Evolutionary conservation across 2,329 filamentous ascomycete genomes (phyloP).

Genomic region (Paecilomyces dactylethromorphus): DNA sequence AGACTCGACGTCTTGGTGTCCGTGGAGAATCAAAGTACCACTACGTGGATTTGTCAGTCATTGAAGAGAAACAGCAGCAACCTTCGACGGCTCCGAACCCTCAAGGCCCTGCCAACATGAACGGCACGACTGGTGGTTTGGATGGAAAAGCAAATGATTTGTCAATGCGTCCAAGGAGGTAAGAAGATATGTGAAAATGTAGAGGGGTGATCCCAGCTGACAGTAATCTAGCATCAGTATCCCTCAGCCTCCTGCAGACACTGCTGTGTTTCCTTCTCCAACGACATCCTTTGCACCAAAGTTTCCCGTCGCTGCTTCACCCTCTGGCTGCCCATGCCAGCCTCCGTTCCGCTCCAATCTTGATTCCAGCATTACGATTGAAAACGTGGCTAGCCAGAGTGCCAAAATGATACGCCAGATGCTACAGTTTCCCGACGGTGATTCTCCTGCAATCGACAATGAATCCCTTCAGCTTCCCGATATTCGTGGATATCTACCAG

Average conservation of each 20-base stretch:
- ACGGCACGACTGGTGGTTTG: slow-evolving; percentile 9
- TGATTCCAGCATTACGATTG: slow-evolving; percentile 26
- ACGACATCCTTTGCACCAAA: slow-evolving; percentile 30
- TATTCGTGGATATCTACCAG: slow-evolving; percentile 73
- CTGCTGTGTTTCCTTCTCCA: slow-evolving; percentile 33
- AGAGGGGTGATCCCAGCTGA: not conserved
- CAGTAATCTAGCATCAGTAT: slow-evolving; percentile 19
- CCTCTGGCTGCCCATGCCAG: slow-evolving; percentile 23
- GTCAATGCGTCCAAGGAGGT: slow-evolving; percentile 24
- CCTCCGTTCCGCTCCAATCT: slow-evolving; percentile 16
- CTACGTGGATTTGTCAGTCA: slow-evolving; percentile 55
- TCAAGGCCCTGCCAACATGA: slow-evolving; percentile 16
- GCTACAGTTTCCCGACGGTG: slow-evolving; percentile 30
- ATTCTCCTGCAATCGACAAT: slow-evolving; percentile 47
- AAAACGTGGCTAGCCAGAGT: slow-evolving; percentile 30
- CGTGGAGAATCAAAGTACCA: slow-evolving; percentile 98
- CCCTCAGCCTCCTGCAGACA: slow-evolving; percentile 28
- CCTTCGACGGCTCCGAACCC: slow-evolving; percentile 16
- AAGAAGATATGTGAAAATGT: slow-evolving; percentile 2
- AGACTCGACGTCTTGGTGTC: slow-evolving; percentile 85
- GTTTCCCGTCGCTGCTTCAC: slow-evolving; percentile 16
- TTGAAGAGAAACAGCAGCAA: slow-evolving; percentile 37
- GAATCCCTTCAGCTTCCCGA: slow-evolving; percentile 75
- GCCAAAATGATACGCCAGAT: slow-evolving; percentile 34
- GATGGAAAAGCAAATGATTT: slow-evolving; percentile 18